Base-by-base conservation (phyloP, 1,284 basidiomycete genomes). In the Cutaneotrichosporon sp. region DNA sequence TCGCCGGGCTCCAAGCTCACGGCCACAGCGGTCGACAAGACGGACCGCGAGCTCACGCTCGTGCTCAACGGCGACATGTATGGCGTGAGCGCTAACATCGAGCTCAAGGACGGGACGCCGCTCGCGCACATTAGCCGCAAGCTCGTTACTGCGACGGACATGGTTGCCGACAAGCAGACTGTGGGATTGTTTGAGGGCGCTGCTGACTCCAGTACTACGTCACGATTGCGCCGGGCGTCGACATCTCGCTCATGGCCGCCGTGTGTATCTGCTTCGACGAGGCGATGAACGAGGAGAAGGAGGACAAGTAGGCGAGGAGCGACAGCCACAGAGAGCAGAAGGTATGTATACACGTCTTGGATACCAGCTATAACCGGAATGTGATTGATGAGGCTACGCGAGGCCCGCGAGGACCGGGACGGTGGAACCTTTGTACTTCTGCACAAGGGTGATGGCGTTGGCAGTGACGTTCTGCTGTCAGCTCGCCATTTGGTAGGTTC, bases 181-280 rank as follows among this genome's bases (percentile, higher is more conserved):
- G 77, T 77, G 38, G 59, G 74, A n/a, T 71, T 1, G 29, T 25
- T 24, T 11, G 8, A n/a, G 9, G 25, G 11, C 22, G 20, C 33
- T n/a, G 25, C 49, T 56, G 33, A 58, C 47, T 29, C 11, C 54
- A 77, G 76, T 81, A 81, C 68, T 72, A 71, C 46, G 74, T 80
- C 8, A 75, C 72, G 0, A 72, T 80, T 27, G 80, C 80, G 3
- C 76, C 80, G 1, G 79, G 79, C 9, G 79, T 82, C 8, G 81
- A 82, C 62, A 70, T 80, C 9, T 69, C 78, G 7, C 69, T 82
- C 25, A 76, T 82, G 20, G 72, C 79, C 3, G 80, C 79, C 8
- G 66, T 81, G 27, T 79, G 78, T 63, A 76, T 82, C 53, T 78
- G 77, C 58, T 75, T 81, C 58, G 79, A 81, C 63, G 80, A 81